Base-by-base conservation (phyloP, 257 asterid genomes). In the Nicotiana obtusifolia region DNA sequence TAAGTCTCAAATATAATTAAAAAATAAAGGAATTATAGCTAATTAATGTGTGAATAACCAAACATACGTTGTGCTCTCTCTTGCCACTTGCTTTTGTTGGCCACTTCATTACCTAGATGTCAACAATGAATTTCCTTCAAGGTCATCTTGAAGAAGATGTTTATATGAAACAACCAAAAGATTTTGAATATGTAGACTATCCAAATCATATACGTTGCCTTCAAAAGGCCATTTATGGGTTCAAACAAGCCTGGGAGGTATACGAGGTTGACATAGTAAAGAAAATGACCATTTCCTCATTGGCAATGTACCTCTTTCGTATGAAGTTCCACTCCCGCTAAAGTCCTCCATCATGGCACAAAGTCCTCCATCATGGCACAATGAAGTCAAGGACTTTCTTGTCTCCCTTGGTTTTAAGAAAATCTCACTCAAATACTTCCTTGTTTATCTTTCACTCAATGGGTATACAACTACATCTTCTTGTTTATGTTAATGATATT, bases 201-300 rank as follows among this genome's bases (percentile, higher is more conserved):
- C 82, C 82, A 57, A 60, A 59, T 47, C 75, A 79, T 61, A 69
- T 61, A 24, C 61, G 73, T 44, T 16, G 14, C 16, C 73, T 60
- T 19, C 33, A 9, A n/a, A 59, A 33, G 35, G 53, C 73, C 5
- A 26, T 77, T 20, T 77, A 77, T 77, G 81, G 67, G n/a, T 41
- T 66, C 9, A 66, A 66, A 66, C 33, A 37, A 35, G 77, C 22
- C n/a, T n/a, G n/a, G n/a, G n/a, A n/a, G n/a, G n/a, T n/a, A n/a
- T n/a, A n/a, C n/a, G n/a, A n/a, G n/a, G n/a, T n/a, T n/a, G n/a
- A n/a, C n/a, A n/a, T n/a, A n/a, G n/a, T n/a, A n/a, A n/a, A n/a
- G n/a, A n/a, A n/a, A n/a, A n/a, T n/a, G n/a, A n/a, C n/a, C n/a
- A n/a, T n/a, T n/a, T n/a, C n/a, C n/a, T n/a, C n/a, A n/a, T n/a